Evolutionary conservation across 139 green algal species (phyloP).

Genomic region (Limnomonas spitsbergensis): DNA sequence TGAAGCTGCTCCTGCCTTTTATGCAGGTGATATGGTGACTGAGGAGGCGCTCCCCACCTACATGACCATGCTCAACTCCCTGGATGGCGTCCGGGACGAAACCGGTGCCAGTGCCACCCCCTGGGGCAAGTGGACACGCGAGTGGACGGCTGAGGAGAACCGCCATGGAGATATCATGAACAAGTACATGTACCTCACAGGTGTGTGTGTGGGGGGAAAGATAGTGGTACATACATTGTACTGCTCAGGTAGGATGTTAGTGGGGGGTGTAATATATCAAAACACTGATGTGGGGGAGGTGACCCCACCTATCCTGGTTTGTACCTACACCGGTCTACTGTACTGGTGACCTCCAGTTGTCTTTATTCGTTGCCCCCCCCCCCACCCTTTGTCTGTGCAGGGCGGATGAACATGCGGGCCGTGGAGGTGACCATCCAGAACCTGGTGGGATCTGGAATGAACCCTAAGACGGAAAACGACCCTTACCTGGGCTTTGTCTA

Average conservation of each 20-base stretch:
- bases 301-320: background rate
- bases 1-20: no score
- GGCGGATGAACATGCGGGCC: constrained; percentile 63
- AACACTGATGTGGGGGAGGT: no score
- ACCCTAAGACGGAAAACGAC: constrained; percentile 98
- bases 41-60: constrained; percentile 99
- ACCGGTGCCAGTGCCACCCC: constrained; percentile 76
- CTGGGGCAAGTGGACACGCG: constrained; percentile 85
- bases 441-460: constrained; percentile 94
- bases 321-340: no score
- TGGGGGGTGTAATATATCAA: no score
- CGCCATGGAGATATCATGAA: constrained; percentile 97
- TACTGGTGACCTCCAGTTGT: no score
- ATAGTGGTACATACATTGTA: no score
- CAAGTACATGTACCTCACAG: constrained; percentile 89
- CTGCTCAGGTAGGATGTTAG: no score
- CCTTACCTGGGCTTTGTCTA: constrained; percentile 98
- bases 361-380: no score
- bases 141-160: constrained; percentile 97
- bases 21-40: constrained; percentile 92
- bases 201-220: constrained; percentile 29
- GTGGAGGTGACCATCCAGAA: constrained; percentile 97
- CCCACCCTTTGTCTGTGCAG: constrained; percentile 22
- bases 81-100: constrained; percentile 93
- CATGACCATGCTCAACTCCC: constrained; percentile 99